Evolutionary conservation across 345 rosid species (phyloP).

Genomic region (Linum tenue): DNA sequence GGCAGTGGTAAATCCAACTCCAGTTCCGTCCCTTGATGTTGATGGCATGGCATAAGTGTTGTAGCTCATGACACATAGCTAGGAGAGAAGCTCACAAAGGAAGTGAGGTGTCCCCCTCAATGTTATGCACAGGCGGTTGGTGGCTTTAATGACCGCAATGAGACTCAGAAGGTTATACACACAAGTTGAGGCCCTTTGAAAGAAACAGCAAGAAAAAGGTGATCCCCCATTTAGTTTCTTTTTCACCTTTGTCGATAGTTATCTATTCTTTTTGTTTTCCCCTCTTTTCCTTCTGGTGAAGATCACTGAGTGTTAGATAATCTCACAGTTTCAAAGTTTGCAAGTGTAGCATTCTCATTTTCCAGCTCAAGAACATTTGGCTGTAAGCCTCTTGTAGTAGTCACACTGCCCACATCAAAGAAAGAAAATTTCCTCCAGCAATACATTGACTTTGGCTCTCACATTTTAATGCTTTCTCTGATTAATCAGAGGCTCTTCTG

Average conservation of each 20-base stretch:
- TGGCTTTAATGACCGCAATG: slow-evolving; percentile 9
- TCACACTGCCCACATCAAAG: background rate
- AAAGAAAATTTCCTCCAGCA: too few species aligned
- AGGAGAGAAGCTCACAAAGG: slow-evolving; percentile 10
- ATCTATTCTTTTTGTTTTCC: slow-evolving; percentile 21
- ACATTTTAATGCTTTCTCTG: too few species aligned
- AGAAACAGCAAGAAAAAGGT: slow-evolving; percentile 17
- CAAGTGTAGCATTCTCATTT: slow-evolving; percentile 8
- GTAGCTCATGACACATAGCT: too few species aligned
- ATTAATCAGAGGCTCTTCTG: slow-evolving; percentile 10
- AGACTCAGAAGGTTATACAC: slow-evolving; percentile 6
- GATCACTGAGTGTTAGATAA: slow-evolving; percentile 12
- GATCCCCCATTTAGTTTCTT: slow-evolving; percentile 7
- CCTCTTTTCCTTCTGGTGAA: slow-evolving; percentile 1
- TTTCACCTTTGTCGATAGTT: slow-evolving; percentile 16
- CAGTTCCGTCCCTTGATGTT: slow-evolving; percentile 16
- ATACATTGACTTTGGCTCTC: too few species aligned
- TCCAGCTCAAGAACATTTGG: background rate
- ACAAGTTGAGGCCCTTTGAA: slow-evolving; percentile 18
- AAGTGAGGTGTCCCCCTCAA: slow-evolving; percentile 2
- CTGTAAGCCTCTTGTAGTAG: background rate
- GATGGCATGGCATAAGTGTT: background rate
- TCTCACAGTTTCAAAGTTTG: slow-evolving; percentile 14
- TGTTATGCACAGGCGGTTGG: slow-evolving; percentile 6
- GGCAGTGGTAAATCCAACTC: slow-evolving; percentile 32